phyloP scores from a whole-genome alignment of 257 asterid genomes.

The Solanum peruvianum region DNA sequence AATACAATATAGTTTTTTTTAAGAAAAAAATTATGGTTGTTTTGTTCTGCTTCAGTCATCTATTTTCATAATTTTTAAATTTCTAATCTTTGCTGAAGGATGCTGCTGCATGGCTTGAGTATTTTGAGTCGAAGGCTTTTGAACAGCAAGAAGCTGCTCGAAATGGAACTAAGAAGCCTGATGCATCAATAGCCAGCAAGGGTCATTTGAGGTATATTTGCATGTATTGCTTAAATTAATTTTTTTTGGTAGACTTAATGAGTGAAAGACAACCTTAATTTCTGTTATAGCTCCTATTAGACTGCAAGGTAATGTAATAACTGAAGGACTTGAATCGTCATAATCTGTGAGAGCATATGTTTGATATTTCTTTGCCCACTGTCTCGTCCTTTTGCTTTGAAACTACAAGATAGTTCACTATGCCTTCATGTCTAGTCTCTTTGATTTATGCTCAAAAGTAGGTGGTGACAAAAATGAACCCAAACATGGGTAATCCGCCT shows the following conservation, averaged over 20 bases:
- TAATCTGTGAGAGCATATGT: background rate
- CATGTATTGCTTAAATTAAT: constrained; percentile 12
- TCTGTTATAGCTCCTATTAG: background rate
- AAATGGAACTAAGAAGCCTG: constrained; percentile 86
- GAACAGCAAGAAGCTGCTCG: constrained; percentile 99
- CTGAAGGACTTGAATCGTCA: background rate
- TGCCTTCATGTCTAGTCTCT: background rate
- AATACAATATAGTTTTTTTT: background rate
- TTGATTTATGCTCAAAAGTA: background rate
- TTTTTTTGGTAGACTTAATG: background rate
- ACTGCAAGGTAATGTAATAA: background rate
- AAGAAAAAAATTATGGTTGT: background rate
- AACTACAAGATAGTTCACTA: background rate
- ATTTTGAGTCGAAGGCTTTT: constrained; percentile 92
- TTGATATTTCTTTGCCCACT: background rate
- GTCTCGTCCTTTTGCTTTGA: background rate
- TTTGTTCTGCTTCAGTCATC: background rate
- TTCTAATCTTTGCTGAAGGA: constrained; percentile 43
- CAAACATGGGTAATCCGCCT: too few species aligned
- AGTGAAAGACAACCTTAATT: background rate
- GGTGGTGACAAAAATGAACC: too few species aligned
- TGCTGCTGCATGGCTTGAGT: constrained; percentile 99
- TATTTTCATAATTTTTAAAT: background rate
- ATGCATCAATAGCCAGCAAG: constrained; percentile 96
- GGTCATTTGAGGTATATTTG: constrained; percentile 87